Base-by-base conservation (phyloP, 2,329 filamentous ascomycete genomes). In the Aspergillus sp. region DNA sequence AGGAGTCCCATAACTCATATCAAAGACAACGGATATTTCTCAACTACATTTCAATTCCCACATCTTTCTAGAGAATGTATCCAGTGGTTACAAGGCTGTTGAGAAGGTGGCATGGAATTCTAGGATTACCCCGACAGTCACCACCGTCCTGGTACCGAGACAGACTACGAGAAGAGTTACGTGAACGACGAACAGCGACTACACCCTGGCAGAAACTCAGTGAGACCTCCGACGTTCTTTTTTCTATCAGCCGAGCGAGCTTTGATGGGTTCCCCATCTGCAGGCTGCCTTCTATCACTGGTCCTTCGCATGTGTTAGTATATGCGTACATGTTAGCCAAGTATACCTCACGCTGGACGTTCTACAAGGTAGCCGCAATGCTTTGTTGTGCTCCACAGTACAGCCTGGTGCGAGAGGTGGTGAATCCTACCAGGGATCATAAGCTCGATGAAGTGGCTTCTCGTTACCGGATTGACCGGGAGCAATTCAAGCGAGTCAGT, bases 251-350 rank as follows among this genome's bases (percentile, higher is more conserved):
- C 55, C 61, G 72, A 45, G 66, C 72, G 17, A 57, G 52, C 2
- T 60, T 70, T 50, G 71, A 74, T 55, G 69, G 67, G 3, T 62
- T 63, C 45, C 56, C 61, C 7, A 51, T 71, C 41, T 53, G 61
- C 2, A 52, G 44, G 6, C 41, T 69, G 22, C 63, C 64, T 5
- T 49, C 43, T 1, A 61, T 67, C 25, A 30, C 47, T 38, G 41
- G 45, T 13, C 6, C 37, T 23, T 46, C 52, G 5, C 60, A 67
- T 47, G 15, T 51, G 32, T 41, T 53, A 5, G 58, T 70, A 1
- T 72, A 72, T 49, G 53, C 50, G 1, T 75, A 75, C 53, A 71
- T 75, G 64, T 5, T 75, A 2, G 60, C 57, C n/a, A 75, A 75
- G 53, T 73, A 65, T 49, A 72, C 68, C 0, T 66, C 62, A 6